Percentiles rank a stretch among this genome's conserved stretches.
Evolutionary conservation across 2,329 filamentous ascomycete species (phyloP).

Genomic region (Kalmusia sp.): DNA sequence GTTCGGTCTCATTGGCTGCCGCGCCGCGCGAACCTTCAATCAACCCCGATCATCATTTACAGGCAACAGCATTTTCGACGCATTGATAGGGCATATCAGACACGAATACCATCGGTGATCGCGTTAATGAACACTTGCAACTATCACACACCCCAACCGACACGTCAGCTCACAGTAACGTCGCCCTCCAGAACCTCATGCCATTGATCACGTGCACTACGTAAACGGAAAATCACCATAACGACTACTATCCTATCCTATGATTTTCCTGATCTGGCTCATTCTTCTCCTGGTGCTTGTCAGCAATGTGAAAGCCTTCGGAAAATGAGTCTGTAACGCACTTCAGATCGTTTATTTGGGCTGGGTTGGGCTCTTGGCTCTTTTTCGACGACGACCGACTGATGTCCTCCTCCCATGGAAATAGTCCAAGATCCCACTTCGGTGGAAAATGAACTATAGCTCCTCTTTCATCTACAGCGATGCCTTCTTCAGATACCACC

Average conservation of each 20-base stretch:
- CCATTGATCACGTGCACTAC: too few relatives aligned
- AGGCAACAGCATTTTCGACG: neutral
- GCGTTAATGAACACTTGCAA: neutral
- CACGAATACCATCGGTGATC: neutral
- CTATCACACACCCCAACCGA: neutral
- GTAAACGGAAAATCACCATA: neutral
- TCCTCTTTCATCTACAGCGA: neutral
- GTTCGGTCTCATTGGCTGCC: conserved; percentile 1
- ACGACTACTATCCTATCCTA: neutral
- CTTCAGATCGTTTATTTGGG: neutral
- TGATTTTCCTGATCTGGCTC: conserved; percentile 2
- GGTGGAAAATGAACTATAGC: neutral
- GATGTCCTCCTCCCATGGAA: conserved; percentile 5
- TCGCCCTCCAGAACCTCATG: too few relatives aligned
- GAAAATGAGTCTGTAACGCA: neutral
- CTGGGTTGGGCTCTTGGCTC: neutral
- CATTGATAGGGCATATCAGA: neutral
- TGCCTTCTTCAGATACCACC: neutral
- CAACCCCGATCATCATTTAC: neutral
- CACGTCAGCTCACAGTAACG: neutral
- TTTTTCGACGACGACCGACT: neutral
- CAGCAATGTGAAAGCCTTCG: neutral
- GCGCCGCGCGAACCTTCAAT: neutral
- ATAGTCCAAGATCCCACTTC: conserved; percentile 1
- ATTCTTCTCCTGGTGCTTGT: neutral